A percentile compares a stretch with the other conserved stretches of the same genome.
Conservation (phyloP, 192 early-diverging fungal genomes). For the Phycomyces nitens region DNA sequence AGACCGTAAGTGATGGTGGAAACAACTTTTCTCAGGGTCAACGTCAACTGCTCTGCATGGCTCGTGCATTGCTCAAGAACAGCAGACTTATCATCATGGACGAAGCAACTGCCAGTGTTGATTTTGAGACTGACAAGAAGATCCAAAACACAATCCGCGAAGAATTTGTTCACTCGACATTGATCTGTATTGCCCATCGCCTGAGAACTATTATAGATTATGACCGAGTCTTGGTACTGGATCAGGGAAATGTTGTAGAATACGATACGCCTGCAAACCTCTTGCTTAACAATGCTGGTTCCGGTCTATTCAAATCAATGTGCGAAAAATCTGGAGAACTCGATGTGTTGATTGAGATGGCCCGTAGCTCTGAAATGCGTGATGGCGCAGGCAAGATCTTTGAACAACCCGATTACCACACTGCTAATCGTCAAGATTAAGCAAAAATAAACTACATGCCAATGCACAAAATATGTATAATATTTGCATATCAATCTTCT, state of each 20-base stretch:
- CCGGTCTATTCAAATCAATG: constrained; percentile 65
- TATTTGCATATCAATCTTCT: no score
- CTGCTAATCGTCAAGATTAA: no score
- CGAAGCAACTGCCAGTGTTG: constrained; percentile 88
- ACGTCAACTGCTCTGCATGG: constrained; percentile 69
- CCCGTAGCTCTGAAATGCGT: constrained; percentile 19
- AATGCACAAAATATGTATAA: no score
- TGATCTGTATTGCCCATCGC: constrained; percentile 89
- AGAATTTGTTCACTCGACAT: constrained; percentile 67
- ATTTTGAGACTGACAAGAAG: constrained; percentile 77
- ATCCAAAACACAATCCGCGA: constrained; percentile 81
- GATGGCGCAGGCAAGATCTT: no score
- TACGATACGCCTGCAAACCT: constrained; percentile 75
- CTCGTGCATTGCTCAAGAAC: constrained; percentile 68
- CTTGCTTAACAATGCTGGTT: constrained; percentile 52
- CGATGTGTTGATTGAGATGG: constrained; percentile 62
- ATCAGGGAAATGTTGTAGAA: constrained; percentile 72
- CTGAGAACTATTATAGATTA: constrained; percentile 80
- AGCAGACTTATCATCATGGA: constrained; percentile 73
- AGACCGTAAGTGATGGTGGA: constrained; percentile 75
- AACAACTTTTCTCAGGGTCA: constrained; percentile 73
- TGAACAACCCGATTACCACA: no score
- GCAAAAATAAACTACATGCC: no score
- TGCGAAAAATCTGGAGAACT: constrained; percentile 80
- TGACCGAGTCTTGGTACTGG: constrained; percentile 78